Percentiles rank a stretch among this genome's conserved stretches.
Conservation (phyloP, 1,284 basidiomycete species). For the Pseudozyma sp. region DNA sequence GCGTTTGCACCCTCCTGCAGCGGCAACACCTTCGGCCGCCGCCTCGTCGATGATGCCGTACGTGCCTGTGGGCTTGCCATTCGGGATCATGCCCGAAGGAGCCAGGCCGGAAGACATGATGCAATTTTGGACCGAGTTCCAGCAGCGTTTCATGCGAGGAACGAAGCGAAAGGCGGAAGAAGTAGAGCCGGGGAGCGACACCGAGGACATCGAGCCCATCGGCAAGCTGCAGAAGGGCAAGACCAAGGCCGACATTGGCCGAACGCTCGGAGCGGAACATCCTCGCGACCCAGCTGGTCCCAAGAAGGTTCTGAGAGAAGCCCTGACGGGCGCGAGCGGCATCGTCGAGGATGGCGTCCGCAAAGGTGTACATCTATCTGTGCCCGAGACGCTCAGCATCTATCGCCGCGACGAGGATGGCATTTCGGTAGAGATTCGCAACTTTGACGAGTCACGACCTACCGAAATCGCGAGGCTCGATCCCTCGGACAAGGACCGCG, state of each 20-base stretch:
- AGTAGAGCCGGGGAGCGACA: slow-evolving; percentile 23
- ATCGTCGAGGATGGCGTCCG: slow-evolving; percentile 44
- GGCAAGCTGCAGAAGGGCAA: slow-evolving; percentile 45
- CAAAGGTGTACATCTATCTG: slow-evolving; percentile 29
- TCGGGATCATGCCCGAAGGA: slow-evolving; percentile 50
- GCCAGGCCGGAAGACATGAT: slow-evolving; percentile 46
- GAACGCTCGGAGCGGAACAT: slow-evolving; percentile 80
- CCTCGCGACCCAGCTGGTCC: slow-evolving; percentile 72
- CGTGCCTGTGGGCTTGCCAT: slow-evolving; percentile 34
- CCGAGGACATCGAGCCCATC: slow-evolving; percentile 48
- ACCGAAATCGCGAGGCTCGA: slow-evolving; percentile 78
- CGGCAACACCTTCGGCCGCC: slow-evolving; percentile 12
- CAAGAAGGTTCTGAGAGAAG: slow-evolving; percentile 73
- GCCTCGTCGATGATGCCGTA: slow-evolving; percentile 38
- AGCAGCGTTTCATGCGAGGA: slow-evolving; percentile 42
- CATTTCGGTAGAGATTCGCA: slow-evolving; percentile 81
- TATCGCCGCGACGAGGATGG: slow-evolving; percentile 69
- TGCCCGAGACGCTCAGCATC: slow-evolving; percentile 49
- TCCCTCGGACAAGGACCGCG: slow-evolving; percentile 71
- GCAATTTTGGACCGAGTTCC: slow-evolving; percentile 52
- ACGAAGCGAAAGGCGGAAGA: slow-evolving; percentile 47
- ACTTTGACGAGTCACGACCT: slow-evolving; percentile 75
- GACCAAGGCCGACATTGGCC: slow-evolving; percentile 62
- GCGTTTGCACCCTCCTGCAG: slow-evolving; percentile 1
- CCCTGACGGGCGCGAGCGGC: slow-evolving; percentile 23